Evolutionary conservation across 768 basidiomycete species (phyloP).

Genomic region (Galerina sulciceps): DNA sequence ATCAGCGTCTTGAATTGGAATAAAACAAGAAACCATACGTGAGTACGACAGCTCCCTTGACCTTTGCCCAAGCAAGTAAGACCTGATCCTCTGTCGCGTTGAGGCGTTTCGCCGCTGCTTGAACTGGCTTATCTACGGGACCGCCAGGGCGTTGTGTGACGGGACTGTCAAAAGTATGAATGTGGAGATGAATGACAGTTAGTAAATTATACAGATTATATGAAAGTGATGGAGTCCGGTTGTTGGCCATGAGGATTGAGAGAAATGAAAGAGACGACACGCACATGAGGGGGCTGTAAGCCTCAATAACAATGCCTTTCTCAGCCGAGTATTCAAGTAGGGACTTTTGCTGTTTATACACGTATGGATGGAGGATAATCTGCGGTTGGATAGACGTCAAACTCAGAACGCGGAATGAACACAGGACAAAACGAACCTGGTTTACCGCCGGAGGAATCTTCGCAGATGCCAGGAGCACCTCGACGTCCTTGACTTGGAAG

Average conservation of each 20-base stretch:
- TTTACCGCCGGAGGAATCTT: conserved; percentile 70
- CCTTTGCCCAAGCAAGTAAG: conserved; percentile 70
- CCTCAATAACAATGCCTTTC: conserved; percentile 71
- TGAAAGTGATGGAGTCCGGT: too few relatives aligned
- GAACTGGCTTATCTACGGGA: conserved; percentile 61
- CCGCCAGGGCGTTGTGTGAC: conserved; percentile 65
- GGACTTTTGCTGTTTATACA: conserved; percentile 53
- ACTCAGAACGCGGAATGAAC: neutral
- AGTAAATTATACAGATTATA: neutral
- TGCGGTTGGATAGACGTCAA: conserved; percentile 20
- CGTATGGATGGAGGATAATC: conserved; percentile 74
- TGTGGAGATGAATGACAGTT: conserved; percentile 11
- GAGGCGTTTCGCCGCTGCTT: conserved; percentile 54
- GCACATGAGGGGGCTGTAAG: conserved; percentile 70
- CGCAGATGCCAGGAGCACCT: conserved; percentile 57
- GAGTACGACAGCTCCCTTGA: conserved; percentile 68
- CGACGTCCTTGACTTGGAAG: conserved; percentile 59
- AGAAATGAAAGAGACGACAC: conserved; percentile 18
- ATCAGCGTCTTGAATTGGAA: too few relatives aligned
- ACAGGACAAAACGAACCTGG: conserved; percentile 48
- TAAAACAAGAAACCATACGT: conserved; percentile 42
- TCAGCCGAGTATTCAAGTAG: conserved; percentile 43
- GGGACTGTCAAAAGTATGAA: conserved; percentile 39
- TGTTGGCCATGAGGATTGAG: too few relatives aligned
- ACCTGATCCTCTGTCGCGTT: conserved; percentile 65